A percentile compares a stretch with the other conserved stretches of the same genome.
Evolutionary conservation across 179 eudicot genomes (phyloP).

Genomic region (Camellia oleifera): DNA sequence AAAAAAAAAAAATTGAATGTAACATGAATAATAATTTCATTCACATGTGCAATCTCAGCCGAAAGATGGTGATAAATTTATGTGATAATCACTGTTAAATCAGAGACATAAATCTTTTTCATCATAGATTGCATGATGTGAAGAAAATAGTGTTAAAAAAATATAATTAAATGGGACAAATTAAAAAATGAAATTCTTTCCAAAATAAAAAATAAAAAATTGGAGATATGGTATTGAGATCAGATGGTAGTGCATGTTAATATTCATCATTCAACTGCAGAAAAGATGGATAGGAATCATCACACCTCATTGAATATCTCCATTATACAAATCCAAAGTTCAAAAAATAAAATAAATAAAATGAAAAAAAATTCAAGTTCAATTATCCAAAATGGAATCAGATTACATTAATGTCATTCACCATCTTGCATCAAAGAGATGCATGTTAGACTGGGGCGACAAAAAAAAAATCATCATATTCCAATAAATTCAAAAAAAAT

Average conservation of each 20-base stretch:
- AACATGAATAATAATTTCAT: not conserved
- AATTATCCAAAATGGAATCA: constrained; percentile 11
- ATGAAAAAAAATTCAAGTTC: not conserved
- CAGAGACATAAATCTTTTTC: constrained; percentile 16
- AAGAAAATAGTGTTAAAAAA: not conserved
- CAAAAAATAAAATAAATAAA: not conserved
- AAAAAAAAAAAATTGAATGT: not conserved
- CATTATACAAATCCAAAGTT: constrained; percentile 5
- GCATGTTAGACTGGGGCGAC: constrained; percentile 11
- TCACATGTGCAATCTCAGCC: constrained; percentile 39
- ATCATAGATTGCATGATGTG: constrained; percentile 30
- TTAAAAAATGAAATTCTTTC: not conserved
- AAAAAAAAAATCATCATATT: too few species aligned
- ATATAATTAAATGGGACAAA: not conserved
- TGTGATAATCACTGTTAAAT: constrained; percentile 26
- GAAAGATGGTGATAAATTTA: constrained; percentile 37
- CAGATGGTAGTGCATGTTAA: constrained; percentile 73
- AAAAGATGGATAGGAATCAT: constrained; percentile 43
- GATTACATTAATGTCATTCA: constrained; percentile 24
- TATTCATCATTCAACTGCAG: constrained; percentile 43
- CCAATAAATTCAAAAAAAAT: too few species aligned
- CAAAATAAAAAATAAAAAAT: not conserved
- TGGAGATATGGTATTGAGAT: constrained; percentile 27
- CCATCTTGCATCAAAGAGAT: constrained; percentile 19
- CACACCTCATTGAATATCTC: constrained; percentile 18